These are phyloP conservation scores for Rhodamnia rubescens DNA, from an alignment of 345 rosid genomes.

Conservation along the genomic window DNA sequence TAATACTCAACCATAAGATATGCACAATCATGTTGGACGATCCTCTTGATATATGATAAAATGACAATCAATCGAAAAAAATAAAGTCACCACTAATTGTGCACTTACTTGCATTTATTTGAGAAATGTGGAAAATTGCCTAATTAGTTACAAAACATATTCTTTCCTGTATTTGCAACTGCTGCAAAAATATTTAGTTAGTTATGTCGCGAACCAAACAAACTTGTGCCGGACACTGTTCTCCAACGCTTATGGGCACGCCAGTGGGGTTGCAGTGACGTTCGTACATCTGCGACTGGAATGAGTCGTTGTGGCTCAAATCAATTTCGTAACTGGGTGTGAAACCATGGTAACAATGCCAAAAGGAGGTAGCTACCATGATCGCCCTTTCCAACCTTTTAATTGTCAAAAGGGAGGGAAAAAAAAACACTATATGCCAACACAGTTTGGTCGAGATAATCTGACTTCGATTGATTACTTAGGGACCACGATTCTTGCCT, in stretches of 20 bases:
- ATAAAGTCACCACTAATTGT: background rate
- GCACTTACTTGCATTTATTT: background rate
- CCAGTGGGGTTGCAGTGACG: background rate
- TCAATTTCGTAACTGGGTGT: background rate
- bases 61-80: no score
- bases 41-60: no score
- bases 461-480: background rate
- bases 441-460: background rate
- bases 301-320: background rate
- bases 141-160: background rate
- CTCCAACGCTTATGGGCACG: background rate
- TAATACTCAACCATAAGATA: background rate
- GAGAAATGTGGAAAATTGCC: background rate
- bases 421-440: background rate
- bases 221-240: background rate
- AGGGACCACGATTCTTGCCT: background rate
- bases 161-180: background rate
- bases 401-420: background rate
- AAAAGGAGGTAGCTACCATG: background rate
- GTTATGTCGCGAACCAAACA: background rate
- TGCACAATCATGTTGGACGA: no score
- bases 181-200: background rate
- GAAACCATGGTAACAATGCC: background rate
- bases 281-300: background rate
- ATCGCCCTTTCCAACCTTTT: background rate